These are phyloP conservation scores for Paralagenidium karlingii DNA, from an alignment of 352 stramenopile genomes.

Conservation along the genomic window DNA sequence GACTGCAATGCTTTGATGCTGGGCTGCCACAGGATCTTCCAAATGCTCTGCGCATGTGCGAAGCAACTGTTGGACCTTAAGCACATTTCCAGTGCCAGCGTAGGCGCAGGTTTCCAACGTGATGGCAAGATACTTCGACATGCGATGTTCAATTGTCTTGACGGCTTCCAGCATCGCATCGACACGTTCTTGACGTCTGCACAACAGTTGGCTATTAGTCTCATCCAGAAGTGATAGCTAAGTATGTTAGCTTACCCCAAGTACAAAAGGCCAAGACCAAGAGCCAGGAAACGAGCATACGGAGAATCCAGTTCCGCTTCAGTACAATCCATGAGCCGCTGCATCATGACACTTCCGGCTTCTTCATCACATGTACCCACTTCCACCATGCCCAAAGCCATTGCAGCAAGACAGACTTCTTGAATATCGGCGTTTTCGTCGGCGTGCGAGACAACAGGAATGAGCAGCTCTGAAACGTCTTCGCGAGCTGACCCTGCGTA, in stretches of 20 bases:
- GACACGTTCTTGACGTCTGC: slow-evolving; percentile 86
- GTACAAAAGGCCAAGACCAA: slow-evolving; percentile 97
- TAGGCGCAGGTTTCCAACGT: slow-evolving; percentile 98
- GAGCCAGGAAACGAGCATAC: slow-evolving; percentile 92
- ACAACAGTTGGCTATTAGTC: not conserved
- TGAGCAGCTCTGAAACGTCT: slow-evolving; percentile 95
- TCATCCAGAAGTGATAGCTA: not conserved
- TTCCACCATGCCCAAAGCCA: slow-evolving; percentile 97
- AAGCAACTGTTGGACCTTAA: slow-evolving; percentile 97
- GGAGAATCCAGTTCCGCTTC: slow-evolving; percentile 95
- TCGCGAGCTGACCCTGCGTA: slow-evolving; percentile 95
- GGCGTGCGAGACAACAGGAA: slow-evolving; percentile 87
- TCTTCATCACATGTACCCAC: slow-evolving; percentile 97
- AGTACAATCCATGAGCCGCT: slow-evolving; percentile 97
- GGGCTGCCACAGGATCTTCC: slow-evolving; percentile 61
- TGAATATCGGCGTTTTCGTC: slow-evolving; percentile 89
- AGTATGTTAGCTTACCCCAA: slow-evolving; percentile 70
- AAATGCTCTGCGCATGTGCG: slow-evolving; percentile 96
- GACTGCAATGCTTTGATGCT: slow-evolving; percentile 91
- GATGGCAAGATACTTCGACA: slow-evolving; percentile 94
- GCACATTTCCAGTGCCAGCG: slow-evolving; percentile 96
- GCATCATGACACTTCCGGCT: slow-evolving; percentile 92
- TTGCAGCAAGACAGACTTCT: slow-evolving; percentile 85
- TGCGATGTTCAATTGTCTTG: slow-evolving; percentile 96
- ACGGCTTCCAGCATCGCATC: slow-evolving; percentile 97